Conservation (phyloP, 2,329 filamentous ascomycete genomes). For the Penicillium sp. region DNA sequence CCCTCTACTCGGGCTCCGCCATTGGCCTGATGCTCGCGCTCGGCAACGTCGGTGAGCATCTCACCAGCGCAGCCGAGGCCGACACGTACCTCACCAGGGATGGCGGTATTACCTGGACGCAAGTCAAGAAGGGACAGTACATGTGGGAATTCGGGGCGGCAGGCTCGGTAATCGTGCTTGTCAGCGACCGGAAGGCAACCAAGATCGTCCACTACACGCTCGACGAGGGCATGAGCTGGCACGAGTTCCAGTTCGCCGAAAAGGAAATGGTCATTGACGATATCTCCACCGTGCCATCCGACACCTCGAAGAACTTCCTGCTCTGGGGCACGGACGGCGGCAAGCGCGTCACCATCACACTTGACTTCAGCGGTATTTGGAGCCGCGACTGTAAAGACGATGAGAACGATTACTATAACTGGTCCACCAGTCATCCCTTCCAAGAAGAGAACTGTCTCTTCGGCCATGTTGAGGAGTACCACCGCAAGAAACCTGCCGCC, state of each 20-base stretch:
- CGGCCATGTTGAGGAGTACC: slow-evolving; percentile 83
- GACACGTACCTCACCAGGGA: slow-evolving; percentile 91
- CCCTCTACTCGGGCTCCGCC: slow-evolving; percentile 83
- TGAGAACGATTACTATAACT: slow-evolving; percentile 73
- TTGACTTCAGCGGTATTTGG: slow-evolving; percentile 84
- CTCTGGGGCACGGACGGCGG: slow-evolving; percentile 71
- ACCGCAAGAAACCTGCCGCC: slow-evolving; percentile 78
- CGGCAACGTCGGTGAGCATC: slow-evolving; percentile 79
- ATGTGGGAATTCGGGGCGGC: slow-evolving; percentile 96
- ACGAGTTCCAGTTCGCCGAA: slow-evolving; percentile 69
- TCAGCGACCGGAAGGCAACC: slow-evolving; percentile 67
- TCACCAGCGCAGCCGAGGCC: slow-evolving; percentile 67
- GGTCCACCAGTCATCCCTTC: slow-evolving; percentile 81
- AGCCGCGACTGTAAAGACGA: slow-evolving; percentile 66
- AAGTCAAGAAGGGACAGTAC: slow-evolving; percentile 82
- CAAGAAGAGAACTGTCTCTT: slow-evolving; percentile 82
- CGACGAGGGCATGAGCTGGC: slow-evolving; percentile 80
- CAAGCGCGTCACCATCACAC: slow-evolving; percentile 69
- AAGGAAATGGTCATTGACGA: slow-evolving; percentile 71
- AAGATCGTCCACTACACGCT: slow-evolving; percentile 71
- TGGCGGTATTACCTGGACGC: slow-evolving; percentile 84
- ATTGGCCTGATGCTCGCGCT: slow-evolving; percentile 87
- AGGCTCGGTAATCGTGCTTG: slow-evolving; percentile 87
- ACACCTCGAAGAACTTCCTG: slow-evolving; percentile 86
- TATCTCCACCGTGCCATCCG: slow-evolving; percentile 84